Conservation (phyloP, 768 basidiomycete genomes). For the Hortiboletus campestris region DNA sequence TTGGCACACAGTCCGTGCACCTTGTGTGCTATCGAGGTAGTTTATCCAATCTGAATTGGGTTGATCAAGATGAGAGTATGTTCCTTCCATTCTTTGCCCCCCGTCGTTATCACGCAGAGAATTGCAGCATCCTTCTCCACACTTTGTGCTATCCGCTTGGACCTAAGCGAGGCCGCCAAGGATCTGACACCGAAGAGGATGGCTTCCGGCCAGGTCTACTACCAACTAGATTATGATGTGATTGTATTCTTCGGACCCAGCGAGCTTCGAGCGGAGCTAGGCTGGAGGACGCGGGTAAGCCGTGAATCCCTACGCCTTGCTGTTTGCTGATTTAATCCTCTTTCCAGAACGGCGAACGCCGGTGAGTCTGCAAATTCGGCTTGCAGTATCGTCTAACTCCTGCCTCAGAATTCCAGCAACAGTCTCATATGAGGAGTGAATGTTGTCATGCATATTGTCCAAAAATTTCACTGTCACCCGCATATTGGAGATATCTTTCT, state of each 20-base stretch:
- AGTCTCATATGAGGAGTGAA: background rate
- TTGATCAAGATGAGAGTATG: conserved; percentile 13
- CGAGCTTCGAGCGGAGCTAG: conserved; percentile 4
- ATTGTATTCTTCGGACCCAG: conserved; percentile 8
- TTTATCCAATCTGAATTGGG: conserved; percentile 8
- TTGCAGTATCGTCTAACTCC: background rate
- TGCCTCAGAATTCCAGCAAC: background rate
- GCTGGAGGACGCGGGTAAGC: conserved; percentile 10
- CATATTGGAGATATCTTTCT: too few relatives aligned
- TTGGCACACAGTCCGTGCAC: conserved; percentile 3
- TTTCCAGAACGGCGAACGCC: background rate
- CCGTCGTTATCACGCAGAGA: background rate
- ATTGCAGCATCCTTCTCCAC: conserved; percentile 2
- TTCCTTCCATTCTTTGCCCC: background rate
- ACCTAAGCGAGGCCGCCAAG: background rate
- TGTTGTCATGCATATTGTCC: too few relatives aligned
- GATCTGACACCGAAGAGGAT: background rate
- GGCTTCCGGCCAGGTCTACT: background rate
- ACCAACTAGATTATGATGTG: conserved; percentile 15
- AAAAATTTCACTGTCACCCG: too few relatives aligned
- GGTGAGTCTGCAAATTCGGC: background rate
- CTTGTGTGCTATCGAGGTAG: conserved; percentile 10
- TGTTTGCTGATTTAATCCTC: background rate
- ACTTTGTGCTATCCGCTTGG: background rate
- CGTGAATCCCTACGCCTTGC: background rate